These are phyloP conservation scores for Pleurotus cornucopiae DNA, from an alignment of 768 basidiomycete species.

Conservation along the genomic window DNA sequence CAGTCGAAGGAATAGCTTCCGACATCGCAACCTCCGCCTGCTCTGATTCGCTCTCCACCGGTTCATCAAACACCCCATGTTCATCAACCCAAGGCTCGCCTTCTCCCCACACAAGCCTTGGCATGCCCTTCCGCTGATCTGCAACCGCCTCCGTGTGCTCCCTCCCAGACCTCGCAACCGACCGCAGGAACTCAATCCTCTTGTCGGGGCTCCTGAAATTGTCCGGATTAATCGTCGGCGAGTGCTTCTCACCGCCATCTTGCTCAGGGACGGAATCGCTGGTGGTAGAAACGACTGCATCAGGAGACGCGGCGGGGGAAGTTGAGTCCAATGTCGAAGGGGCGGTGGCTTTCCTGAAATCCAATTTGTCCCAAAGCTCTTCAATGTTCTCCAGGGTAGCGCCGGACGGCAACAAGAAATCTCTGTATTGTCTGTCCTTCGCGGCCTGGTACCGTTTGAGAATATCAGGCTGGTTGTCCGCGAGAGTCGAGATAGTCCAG, in stretches of 20 bases:
- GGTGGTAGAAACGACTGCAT: background rate
- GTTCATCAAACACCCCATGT: background rate
- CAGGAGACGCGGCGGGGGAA: background rate
- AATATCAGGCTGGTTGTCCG: slow-evolving; percentile 27
- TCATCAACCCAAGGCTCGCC: slow-evolving; percentile 9
- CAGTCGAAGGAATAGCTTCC: background rate
- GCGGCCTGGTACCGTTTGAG: slow-evolving; percentile 27
- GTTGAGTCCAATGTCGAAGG: background rate
- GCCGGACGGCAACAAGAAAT: slow-evolving; percentile 46
- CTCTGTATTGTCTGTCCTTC: slow-evolving; percentile 40
- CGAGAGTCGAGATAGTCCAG: slow-evolving; percentile 48
- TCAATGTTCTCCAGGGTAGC: slow-evolving; percentile 37
- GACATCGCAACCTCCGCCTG: background rate
- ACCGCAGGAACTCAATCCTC: slow-evolving; percentile 36
- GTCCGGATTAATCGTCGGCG: slow-evolving; percentile 17
- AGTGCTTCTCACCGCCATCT: slow-evolving; percentile 19
- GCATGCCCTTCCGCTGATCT: slow-evolving; percentile 33
- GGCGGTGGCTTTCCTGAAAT: slow-evolving; percentile 26
- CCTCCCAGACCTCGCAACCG: slow-evolving; percentile 42
- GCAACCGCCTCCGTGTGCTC: slow-evolving; percentile 32
- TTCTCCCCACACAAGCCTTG: slow-evolving; percentile 42
- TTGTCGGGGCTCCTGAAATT: slow-evolving; percentile 30
- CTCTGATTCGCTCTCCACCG: background rate
- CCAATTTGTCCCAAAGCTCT: slow-evolving; percentile 40
- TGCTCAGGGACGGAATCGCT: slow-evolving; percentile 7